A percentile compares a stretch with the other conserved stretches of the same genome.
These are phyloP conservation scores for Catunica adiposa DNA, from an alignment of 2,329 filamentous ascomycete genomes.

Conservation along the genomic window DNA sequence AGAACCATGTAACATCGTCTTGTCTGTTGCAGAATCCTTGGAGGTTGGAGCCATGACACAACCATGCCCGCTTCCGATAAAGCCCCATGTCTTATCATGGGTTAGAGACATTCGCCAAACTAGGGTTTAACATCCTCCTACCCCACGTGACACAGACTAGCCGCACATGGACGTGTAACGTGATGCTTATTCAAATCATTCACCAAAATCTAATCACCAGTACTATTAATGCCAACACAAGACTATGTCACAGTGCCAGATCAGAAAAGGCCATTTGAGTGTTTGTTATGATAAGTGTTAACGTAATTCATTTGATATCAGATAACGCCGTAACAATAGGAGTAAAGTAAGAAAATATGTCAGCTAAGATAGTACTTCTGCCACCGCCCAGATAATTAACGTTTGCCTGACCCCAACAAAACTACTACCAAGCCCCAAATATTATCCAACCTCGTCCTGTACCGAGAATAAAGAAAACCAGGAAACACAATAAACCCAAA, in stretches of 20 bases:
- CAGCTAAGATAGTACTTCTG: neutral
- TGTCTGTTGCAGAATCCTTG: too few species aligned
- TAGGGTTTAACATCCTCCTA: too few species aligned
- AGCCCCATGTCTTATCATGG: too few species aligned
- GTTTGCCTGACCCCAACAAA: neutral
- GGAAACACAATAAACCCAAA: conserved; percentile 1
- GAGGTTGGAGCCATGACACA: too few species aligned
- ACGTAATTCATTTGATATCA: neutral
- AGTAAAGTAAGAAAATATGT: neutral
- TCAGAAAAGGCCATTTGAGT: neutral
- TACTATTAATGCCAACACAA: neutral
- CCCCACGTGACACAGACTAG: too few species aligned
- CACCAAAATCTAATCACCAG: too few species aligned
- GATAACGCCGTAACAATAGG: neutral
- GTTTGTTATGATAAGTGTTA: neutral
- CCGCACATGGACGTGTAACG: too few species aligned
- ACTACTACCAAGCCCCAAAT: neutral
- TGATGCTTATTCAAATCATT: too few species aligned
- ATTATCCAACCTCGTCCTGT: neutral
- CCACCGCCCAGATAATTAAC: neutral
- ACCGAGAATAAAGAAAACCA: neutral
- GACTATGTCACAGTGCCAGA: neutral
- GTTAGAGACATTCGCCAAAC: too few species aligned
- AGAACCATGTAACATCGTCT: too few species aligned
- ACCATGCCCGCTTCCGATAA: too few species aligned